A percentile compares a stretch with the other conserved stretches of the same genome.
phyloP scores from a whole-genome alignment of 1,139 yeast genomes.

The Scheffersomyces stambukii region DNA sequence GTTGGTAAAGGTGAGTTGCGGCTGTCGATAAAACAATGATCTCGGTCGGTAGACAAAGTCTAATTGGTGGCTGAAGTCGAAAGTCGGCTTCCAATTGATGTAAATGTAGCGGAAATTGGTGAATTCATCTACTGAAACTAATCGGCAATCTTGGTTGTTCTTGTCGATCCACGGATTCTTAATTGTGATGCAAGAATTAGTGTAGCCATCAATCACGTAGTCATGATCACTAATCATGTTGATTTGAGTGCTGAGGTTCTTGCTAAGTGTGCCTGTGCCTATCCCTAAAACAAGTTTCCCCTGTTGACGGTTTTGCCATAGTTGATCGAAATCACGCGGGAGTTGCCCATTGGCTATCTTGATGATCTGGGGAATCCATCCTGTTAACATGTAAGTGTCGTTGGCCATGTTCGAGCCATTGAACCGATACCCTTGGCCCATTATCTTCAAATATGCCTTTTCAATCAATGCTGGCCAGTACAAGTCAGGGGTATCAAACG shows the following conservation, averaged over 20 bases:
- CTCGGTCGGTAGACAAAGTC: constrained; percentile 30
- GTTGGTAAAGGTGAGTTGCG: constrained; percentile 48
- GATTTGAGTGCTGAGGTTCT: constrained; percentile 29
- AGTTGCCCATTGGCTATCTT: constrained; percentile 26
- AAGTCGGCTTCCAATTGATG: constrained; percentile 63
- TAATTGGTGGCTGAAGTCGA: too few species aligned
- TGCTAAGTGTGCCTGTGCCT: constrained; percentile 59
- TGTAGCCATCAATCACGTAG: constrained; percentile 38
- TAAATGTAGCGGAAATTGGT: constrained; percentile 55
- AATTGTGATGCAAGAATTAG: constrained; percentile 17
- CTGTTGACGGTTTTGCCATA: constrained; percentile 30
- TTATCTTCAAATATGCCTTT: constrained; percentile 65
- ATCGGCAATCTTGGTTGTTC: constrained; percentile 19
- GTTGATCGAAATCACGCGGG: constrained; percentile 18
- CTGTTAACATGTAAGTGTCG: constrained; percentile 64
- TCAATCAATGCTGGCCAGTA: constrained; percentile 75
- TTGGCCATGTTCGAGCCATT: constrained; percentile 75
- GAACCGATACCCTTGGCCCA: constrained; percentile 60
- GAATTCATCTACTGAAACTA: constrained; percentile 24
- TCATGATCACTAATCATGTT: constrained; percentile 64
- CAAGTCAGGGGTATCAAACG: constrained; percentile 33
- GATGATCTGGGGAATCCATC: constrained; percentile 72
- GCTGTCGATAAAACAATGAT: constrained; percentile 28
- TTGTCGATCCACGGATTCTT: constrained; percentile 26
- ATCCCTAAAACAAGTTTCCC: constrained; percentile 52